Evolutionary conservation across 768 basidiomycete genomes (phyloP).

Genomic region (Hirschioporus abietinus): DNA sequence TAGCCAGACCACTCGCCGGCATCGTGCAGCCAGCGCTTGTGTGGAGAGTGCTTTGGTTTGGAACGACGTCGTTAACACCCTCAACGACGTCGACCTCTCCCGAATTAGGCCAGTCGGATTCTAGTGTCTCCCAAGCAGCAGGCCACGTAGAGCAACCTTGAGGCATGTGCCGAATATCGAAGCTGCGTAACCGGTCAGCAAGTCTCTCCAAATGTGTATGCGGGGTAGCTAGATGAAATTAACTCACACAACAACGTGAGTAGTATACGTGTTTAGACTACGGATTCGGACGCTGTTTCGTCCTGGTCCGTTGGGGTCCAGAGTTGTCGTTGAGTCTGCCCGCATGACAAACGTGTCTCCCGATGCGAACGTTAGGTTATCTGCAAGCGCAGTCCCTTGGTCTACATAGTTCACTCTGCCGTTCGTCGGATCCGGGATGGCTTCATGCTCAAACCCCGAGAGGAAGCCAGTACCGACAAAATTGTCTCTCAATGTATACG

Average conservation of each 20-base stretch:
- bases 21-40: conserved; percentile 23
- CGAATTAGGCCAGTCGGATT: neutral
- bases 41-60: conserved; percentile 15
- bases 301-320: conserved; percentile 25
- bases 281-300: conserved; percentile 33
- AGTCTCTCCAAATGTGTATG: conserved; percentile 6
- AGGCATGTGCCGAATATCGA: conserved; percentile 33
- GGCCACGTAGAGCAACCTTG: conserved; percentile 34
- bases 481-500: conserved; percentile 2
- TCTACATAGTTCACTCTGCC: conserved; percentile 58
- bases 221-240: neutral
- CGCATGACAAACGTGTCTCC: conserved; percentile 34
- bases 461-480: conserved; percentile 41
- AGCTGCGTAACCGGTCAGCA: conserved; percentile 16
- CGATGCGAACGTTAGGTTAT: conserved; percentile 54
- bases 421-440: conserved; percentile 55
- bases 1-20: conserved; percentile 21
- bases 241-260: conserved; percentile 48
- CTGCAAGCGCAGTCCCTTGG: conserved; percentile 40
- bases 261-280: conserved; percentile 29
- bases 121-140: conserved; percentile 18
- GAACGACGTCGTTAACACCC: conserved; percentile 13
- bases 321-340: conserved; percentile 29
- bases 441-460: conserved; percentile 42
- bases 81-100: conserved; percentile 6